Percentiles rank a stretch among this genome's conserved stretches.
phyloP scores from a whole-genome alignment of 352 stramenopile genomes.

The Saprolegnia parasitica region DNA sequence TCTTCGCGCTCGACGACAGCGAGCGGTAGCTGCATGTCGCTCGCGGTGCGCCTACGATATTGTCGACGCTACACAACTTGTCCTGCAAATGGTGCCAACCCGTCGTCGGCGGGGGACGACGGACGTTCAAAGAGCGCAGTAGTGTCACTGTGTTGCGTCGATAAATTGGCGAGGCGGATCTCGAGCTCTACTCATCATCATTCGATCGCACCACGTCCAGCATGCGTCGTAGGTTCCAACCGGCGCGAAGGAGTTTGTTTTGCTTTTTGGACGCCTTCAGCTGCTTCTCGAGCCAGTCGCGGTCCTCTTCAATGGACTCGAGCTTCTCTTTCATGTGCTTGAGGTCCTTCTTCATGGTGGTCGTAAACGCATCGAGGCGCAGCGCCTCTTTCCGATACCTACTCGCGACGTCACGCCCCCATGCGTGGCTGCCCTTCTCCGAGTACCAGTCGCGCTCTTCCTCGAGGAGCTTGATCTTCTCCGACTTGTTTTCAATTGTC shows the following conservation, averaged over 20 bases:
- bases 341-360: conserved; percentile 88
- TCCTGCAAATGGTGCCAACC: too few species aligned
- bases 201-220: too few species aligned
- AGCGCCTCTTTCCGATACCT: conserved; percentile 87
- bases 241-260: conserved; percentile 87
- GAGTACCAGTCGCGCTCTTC: conserved; percentile 87
- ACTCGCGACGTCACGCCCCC: not conserved
- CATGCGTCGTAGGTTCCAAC: conserved; percentile 21
- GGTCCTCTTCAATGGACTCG: conserved; percentile 86
- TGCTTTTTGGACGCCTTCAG: conserved; percentile 93
- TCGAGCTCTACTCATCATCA: conserved; percentile 19
- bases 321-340: conserved; percentile 91
- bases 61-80: too few species aligned
- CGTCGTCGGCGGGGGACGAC: conserved; percentile 1
- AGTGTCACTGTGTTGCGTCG: not conserved
- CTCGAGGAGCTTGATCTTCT: conserved; percentile 91
- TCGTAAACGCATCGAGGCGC: conserved; percentile 86
- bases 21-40: conserved; percentile 15
- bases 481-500: conserved; percentile 76
- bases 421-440: not conserved
- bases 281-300: conserved; percentile 89
- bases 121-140: not conserved
- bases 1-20: conserved; percentile 57
- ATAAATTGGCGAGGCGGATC: conserved; percentile 25
- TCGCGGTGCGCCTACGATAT: not conserved